A percentile compares a stretch with the other conserved stretches of the same genome.
phyloP scores from a whole-genome alignment of 192 early-diverging fungal species.

The Coemansia sp. region DNA sequence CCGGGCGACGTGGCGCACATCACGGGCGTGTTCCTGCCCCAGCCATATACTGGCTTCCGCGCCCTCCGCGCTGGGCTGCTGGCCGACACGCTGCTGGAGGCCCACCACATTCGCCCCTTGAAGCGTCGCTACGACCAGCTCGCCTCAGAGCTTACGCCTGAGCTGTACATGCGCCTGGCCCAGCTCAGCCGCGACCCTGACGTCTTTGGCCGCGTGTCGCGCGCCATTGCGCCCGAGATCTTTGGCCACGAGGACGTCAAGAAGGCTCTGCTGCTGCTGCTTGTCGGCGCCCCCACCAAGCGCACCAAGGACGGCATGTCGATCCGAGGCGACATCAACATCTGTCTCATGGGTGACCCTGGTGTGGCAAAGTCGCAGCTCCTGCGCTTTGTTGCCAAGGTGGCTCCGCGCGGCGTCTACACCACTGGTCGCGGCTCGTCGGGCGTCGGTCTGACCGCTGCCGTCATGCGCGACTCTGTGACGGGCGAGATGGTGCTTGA shows the following conservation, averaged over 20 bases:
- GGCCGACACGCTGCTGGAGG: slow-evolving; percentile 94
- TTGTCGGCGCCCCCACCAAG: slow-evolving; percentile 83
- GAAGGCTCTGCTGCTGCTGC: slow-evolving; percentile 82
- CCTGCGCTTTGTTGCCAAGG: slow-evolving; percentile 90
- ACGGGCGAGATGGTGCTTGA: slow-evolving; percentile 97
- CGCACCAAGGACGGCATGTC: slow-evolving; percentile 89
- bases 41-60: slow-evolving; percentile 91
- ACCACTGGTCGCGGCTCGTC: slow-evolving; percentile 96
- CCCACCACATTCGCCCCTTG: slow-evolving; percentile 79
- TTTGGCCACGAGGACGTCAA: slow-evolving; percentile 93
- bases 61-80: slow-evolving; percentile 88
- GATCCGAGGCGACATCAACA: slow-evolving; percentile 96
- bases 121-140: slow-evolving; percentile 94
- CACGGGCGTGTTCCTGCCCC: slow-evolving; percentile 87
- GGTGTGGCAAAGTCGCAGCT: slow-evolving; percentile 98
- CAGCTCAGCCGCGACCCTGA: slow-evolving; percentile 68
- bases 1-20: slow-evolving; percentile 89
- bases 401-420: slow-evolving; percentile 94
- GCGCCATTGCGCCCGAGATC: slow-evolving; percentile 86
- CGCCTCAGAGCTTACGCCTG: slow-evolving; percentile 56
- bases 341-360: slow-evolving; percentile 98
- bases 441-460: slow-evolving; percentile 95
- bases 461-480: slow-evolving; percentile 89
- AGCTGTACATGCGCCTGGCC: slow-evolving; percentile 58
- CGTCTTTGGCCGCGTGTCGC: slow-evolving; percentile 76